Base-by-base conservation (phyloP, 257 asterid species). In the Solanum clarkiae region DNA sequence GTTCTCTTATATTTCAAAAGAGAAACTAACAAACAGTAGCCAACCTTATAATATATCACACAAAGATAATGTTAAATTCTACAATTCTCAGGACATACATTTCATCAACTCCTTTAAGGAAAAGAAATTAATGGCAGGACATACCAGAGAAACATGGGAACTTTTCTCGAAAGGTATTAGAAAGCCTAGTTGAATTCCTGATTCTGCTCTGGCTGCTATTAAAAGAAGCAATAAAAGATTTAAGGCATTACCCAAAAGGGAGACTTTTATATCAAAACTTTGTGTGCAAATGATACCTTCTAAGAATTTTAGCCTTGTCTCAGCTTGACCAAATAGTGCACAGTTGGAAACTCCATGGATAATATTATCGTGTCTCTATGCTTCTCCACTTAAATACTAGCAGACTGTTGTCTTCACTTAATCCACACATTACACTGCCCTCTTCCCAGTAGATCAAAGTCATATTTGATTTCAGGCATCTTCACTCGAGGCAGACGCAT, bases 381-480 rank as follows among this genome's bases (percentile, higher is more conserved):
- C 42, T 63, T 26, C 20, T 63, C 18, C 71, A 13, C 71, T 14
- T 24, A 63, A 63, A 6, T 56, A 56, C 11, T 56, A 56, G 10
- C 40, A 55, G 9, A 55, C 10, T 53, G 17, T 53, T n/a, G 15
- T n/a, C 66, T 59, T 22, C 36, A 22, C 69, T 62, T 60, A 22
- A 22, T n/a, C 6, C 36, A 11, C 15, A 62, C 40, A 62, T 10
- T 1, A 22, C 49, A 18, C 53, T 42, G 80, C 13, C 16, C 32
- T 70, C 32, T 42, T 42, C 4, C 55, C 5, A 70, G 2, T 13
- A 17, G 18, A 80, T 49, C 10, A 40, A 57, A 55, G 49, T 14
- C 68, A 45, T 57, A 40, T 32, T 4, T 40, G 20, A 56, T 36
- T 15, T 26, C 89, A 55, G 92, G 88, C 10, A 84, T 88, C 74